These are phyloP conservation scores for Cladosporium sp. DNA, from an alignment of 2,329 filamentous ascomycete species.

Conservation along the genomic window DNA sequence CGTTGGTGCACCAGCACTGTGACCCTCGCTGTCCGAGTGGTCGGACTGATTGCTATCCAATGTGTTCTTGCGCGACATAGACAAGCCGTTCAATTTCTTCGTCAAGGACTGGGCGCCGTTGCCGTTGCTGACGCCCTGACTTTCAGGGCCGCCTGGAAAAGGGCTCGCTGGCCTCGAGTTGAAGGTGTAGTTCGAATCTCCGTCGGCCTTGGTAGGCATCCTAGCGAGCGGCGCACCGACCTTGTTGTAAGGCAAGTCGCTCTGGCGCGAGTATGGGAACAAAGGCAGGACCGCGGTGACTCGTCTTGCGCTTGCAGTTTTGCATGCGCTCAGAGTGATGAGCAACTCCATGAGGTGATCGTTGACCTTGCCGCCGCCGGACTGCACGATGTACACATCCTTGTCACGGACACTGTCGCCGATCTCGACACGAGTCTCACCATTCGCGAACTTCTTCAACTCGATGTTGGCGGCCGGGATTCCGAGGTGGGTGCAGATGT, in stretches of 20 bases:
- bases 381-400: slow-evolving; percentile 98
- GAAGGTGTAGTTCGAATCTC: slow-evolving; percentile 73
- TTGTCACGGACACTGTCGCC: slow-evolving; percentile 95
- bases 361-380: slow-evolving; percentile 88
- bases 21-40: slow-evolving; percentile 19
- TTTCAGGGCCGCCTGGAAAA: slow-evolving; percentile 68
- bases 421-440: slow-evolving; percentile 93
- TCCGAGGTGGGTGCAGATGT: slow-evolving; percentile 83
- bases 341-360: slow-evolving; percentile 95
- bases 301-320: slow-evolving; percentile 85
- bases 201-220: slow-evolving; percentile 53
- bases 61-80: slow-evolving; percentile 48
- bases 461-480: slow-evolving; percentile 82
- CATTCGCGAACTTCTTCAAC: slow-evolving; percentile 88
- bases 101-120: slow-evolving; percentile 66
- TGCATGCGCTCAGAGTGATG: slow-evolving; percentile 98
- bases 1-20: neutral
- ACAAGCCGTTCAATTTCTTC: slow-evolving; percentile 70
- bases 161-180: slow-evolving; percentile 90
- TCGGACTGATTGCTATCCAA: slow-evolving; percentile 35
- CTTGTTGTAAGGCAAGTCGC: slow-evolving; percentile 97
- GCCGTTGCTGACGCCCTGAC: slow-evolving; percentile 60
- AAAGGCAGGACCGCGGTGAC: slow-evolving; percentile 93
- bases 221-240: slow-evolving; percentile 82
- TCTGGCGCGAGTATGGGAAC: slow-evolving; percentile 95